Evolutionary conservation across 305 asterid genomes (phyloP).

Genomic region (Rubia tinctorum): DNA sequence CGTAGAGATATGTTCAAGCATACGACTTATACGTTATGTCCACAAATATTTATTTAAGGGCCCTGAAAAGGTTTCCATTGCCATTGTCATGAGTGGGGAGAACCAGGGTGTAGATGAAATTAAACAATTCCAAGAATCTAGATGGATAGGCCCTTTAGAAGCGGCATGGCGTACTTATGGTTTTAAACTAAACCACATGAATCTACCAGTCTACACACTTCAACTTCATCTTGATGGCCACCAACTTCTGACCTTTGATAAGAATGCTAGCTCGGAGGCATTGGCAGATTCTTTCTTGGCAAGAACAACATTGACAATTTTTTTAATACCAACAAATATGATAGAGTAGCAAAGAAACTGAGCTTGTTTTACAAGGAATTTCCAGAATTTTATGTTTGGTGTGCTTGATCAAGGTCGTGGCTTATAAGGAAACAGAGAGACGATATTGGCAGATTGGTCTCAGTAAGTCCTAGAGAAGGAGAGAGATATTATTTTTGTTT

Average conservation of each 20-base stretch:
- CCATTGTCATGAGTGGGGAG: no score
- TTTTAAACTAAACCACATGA: not conserved
- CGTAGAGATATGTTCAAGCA: no score
- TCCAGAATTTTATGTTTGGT: not conserved
- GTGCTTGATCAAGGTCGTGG: not conserved
- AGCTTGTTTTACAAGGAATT: not conserved
- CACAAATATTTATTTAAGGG: no score
- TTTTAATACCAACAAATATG: not conserved
- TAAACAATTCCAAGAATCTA: no score
- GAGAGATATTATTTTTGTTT: slow-evolving; percentile 5
- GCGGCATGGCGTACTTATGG: not conserved
- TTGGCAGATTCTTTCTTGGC: not conserved
- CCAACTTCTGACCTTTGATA: not conserved
- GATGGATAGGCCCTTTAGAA: not conserved
- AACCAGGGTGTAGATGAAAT: no score
- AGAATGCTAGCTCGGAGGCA: not conserved
- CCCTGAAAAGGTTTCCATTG: no score
- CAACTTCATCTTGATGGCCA: not conserved
- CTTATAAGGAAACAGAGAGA: not conserved
- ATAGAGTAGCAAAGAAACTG: not conserved
- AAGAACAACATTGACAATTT: not conserved
- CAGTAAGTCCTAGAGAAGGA: not conserved
- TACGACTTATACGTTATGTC: no score
- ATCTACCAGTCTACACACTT: not conserved
- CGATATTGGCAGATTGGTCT: not conserved